phyloP scores from a whole-genome alignment of 768 basidiomycete genomes.

The Termitomyces sp. region DNA sequence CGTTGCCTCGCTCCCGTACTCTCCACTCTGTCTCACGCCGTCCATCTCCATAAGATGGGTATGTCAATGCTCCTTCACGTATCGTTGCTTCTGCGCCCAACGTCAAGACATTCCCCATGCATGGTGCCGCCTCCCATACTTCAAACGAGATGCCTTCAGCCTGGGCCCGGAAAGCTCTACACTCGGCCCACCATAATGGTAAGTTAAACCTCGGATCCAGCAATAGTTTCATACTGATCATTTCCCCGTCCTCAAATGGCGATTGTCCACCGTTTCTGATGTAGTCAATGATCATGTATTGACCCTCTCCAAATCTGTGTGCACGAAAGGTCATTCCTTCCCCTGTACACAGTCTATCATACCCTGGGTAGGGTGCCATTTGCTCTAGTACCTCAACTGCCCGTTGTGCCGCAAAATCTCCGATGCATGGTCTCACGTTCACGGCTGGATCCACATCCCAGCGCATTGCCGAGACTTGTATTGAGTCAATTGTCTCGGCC shows the following conservation, averaged over 20 bases:
- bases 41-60: neutral
- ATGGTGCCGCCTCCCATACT: neutral
- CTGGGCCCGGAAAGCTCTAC: neutral
- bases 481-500: neutral
- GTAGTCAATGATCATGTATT: neutral
- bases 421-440: neutral
- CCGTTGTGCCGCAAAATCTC: neutral
- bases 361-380: neutral
- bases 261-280: neutral
- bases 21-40: neutral
- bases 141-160: neutral
- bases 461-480: neutral
- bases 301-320: neutral
- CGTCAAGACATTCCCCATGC: neutral
- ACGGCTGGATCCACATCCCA: neutral
- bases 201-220: neutral
- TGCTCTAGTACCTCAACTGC: neutral
- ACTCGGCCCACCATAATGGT: neutral
- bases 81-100: neutral
- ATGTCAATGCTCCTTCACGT: neutral
- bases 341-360: fast-evolving
- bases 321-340: neutral
- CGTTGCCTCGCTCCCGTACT: neutral
- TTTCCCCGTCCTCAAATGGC: neutral
- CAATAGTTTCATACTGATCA: neutral